A percentile compares a stretch with the other conserved stretches of the same genome.
These are phyloP conservation scores for Hyphodiscus sp. DNA, from an alignment of 2,329 filamentous ascomycete species.

Conservation along the genomic window DNA sequence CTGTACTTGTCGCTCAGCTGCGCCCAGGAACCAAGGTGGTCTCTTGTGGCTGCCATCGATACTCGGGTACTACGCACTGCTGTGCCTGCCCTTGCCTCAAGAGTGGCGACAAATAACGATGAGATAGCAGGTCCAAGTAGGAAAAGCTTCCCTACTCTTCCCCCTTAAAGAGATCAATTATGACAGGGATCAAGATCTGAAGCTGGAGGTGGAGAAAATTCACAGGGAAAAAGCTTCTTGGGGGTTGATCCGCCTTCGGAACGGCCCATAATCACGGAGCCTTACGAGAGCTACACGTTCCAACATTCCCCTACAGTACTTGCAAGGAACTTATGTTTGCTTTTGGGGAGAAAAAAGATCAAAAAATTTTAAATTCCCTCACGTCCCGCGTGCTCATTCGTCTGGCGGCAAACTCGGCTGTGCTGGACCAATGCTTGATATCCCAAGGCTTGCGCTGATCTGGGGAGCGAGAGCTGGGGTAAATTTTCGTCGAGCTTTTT, in stretches of 20 bases:
- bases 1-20: not conserved
- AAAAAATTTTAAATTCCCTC: conserved; percentile 8
- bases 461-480: conserved; percentile 17
- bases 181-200: not conserved
- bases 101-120: not conserved
- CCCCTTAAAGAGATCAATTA: not conserved
- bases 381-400: conserved; percentile 1
- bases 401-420: not conserved
- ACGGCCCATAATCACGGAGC: not conserved
- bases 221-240: not conserved
- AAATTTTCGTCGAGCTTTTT: conserved; percentile 16
- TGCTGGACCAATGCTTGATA: not conserved
- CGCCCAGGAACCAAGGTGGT: not conserved
- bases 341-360: too few relatives aligned
- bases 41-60: not conserved
- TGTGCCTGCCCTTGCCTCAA: not conserved
- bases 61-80: not conserved
- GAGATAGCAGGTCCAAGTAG: not conserved
- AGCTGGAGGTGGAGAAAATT: not conserved
- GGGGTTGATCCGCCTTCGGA: not conserved
- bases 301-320: not conserved
- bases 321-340: not conserved
- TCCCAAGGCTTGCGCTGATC: conserved; percentile 5
- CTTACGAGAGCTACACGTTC: not conserved
- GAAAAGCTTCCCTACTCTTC: not conserved